Evolutionary conservation across 306 rosid species (phyloP).

Genomic region (Prunus campanulata): DNA sequence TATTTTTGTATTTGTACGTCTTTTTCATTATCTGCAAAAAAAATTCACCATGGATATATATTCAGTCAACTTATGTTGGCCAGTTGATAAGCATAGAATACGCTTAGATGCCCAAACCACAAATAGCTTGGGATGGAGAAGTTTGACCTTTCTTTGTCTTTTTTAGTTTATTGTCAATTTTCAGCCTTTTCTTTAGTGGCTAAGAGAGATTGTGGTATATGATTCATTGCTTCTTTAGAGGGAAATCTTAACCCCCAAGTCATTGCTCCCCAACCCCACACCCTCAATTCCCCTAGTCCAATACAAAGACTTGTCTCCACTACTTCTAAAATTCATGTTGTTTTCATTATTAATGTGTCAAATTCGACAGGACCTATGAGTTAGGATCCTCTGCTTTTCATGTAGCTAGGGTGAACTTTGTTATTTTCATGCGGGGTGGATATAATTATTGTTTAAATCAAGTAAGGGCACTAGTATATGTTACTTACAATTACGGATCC

Average conservation of each 20-base stretch:
- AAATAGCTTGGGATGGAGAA: not conserved
- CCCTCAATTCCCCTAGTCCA: not conserved
- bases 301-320: not conserved
- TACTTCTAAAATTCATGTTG: too few relatives aligned
- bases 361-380: too few relatives aligned
- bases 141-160: conserved; percentile 10
- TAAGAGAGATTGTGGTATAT: not conserved
- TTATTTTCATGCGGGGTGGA: too few relatives aligned
- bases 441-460: too few relatives aligned
- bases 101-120: conserved; percentile 11
- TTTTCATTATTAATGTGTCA: not conserved
- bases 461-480: too few relatives aligned
- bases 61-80: conserved; percentile 19
- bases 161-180: not conserved
- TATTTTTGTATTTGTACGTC: not conserved
- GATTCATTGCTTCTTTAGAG: not conserved
- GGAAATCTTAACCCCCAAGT: not conserved
- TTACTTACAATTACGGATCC: too few relatives aligned
- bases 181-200: not conserved
- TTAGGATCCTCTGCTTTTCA: too few relatives aligned
- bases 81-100: not conserved
- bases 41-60: conserved; percentile 1
- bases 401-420: too few relatives aligned
- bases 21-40: not conserved
- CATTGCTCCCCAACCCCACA: not conserved